Percentiles rank a stretch among this genome's conserved stretches.
phyloP scores from a whole-genome alignment of 148 eudicot species.

The Amaranthus palmeri region DNA sequence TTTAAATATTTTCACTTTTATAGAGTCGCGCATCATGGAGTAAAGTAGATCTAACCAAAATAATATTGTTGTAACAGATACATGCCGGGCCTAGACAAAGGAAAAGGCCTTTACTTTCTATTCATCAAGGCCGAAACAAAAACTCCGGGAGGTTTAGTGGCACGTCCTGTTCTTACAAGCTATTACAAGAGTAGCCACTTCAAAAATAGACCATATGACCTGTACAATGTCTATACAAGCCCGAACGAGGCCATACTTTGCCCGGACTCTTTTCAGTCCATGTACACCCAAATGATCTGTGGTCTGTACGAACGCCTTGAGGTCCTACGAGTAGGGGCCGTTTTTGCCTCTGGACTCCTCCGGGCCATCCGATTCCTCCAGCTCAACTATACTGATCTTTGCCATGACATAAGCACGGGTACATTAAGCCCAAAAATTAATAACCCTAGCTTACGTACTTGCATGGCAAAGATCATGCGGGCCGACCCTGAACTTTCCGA shows the following conservation, averaged over 20 bases:
- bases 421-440: constrained; percentile 5
- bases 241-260: constrained; percentile 23
- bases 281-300: constrained; percentile 25
- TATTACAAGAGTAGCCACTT: constrained; percentile 24
- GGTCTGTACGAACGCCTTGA: constrained; percentile 9
- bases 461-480: background rate
- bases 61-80: background rate
- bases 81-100: constrained; percentile 16
- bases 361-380: constrained; percentile 19
- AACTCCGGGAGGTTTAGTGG: constrained; percentile 15
- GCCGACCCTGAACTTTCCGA: constrained; percentile 10
- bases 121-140: constrained; percentile 18
- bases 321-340: constrained; percentile 15
- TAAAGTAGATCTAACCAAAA: background rate
- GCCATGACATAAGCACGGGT: constrained; percentile 13
- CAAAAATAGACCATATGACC: constrained; percentile 12
- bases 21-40: background rate
- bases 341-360: constrained; percentile 17
- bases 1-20: background rate
- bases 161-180: constrained; percentile 21
- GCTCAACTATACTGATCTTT: constrained; percentile 2
- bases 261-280: constrained; percentile 18
- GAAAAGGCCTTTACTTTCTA: constrained; percentile 19
- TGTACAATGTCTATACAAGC: constrained; percentile 13
- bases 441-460: background rate